Evolutionary conservation across 129 eudicot species (phyloP).

Genomic region (Artemisia annua): DNA sequence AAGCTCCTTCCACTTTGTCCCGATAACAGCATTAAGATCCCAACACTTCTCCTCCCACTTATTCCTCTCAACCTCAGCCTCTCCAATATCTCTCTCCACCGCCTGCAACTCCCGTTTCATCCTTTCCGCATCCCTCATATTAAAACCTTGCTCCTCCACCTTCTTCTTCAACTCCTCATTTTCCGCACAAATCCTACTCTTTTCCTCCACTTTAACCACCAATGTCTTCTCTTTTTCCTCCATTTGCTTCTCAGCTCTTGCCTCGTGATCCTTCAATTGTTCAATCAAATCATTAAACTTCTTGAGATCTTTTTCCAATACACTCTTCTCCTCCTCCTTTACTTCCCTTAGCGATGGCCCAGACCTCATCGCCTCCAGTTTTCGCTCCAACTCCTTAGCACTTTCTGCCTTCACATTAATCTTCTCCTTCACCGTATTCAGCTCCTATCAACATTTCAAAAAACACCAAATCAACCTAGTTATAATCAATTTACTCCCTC

Average conservation of each 20-base stretch:
- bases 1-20: constrained; percentile 74
- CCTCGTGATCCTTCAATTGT: constrained; percentile 37
- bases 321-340: constrained; percentile 50
- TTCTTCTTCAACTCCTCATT: constrained; percentile 71
- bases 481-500: not conserved
- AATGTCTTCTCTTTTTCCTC: constrained; percentile 71
- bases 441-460: constrained; percentile 31
- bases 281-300: constrained; percentile 64
- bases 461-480: not conserved
- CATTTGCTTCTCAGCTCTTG: constrained; percentile 39
- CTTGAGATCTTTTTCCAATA: constrained; percentile 55
- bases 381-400: constrained; percentile 46
- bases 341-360: constrained; percentile 57
- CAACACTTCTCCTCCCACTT: constrained; percentile 86
- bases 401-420: constrained; percentile 18
- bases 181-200: constrained; percentile 54
- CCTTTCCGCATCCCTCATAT: constrained; percentile 86
- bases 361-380: constrained; percentile 49
- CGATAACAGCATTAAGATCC: constrained; percentile 53
- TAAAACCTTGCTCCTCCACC: constrained; percentile 79
- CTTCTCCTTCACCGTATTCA: constrained; percentile 34
- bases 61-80: constrained; percentile 62
- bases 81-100: constrained; percentile 74
- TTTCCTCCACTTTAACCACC: constrained; percentile 52
- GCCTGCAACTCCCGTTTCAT: constrained; percentile 83